These are phyloP conservation scores for Thalassiosira hispida DNA, from an alignment of 352 stramenopile species.

Conservation along the genomic window DNA sequence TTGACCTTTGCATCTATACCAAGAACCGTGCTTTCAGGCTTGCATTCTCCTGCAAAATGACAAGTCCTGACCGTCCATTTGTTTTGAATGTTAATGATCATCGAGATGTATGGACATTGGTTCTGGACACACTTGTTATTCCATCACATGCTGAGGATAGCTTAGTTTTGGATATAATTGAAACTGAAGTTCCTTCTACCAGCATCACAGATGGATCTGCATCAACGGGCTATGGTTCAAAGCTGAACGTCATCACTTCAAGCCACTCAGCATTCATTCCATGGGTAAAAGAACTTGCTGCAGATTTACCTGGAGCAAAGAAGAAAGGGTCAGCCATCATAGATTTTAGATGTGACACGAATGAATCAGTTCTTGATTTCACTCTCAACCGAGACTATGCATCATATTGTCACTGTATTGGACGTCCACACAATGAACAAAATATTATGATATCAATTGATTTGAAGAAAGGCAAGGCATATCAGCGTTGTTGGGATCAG, in stretches of 20 bases:
- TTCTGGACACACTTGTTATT: neutral
- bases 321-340: neutral
- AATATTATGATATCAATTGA: neutral
- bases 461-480: neutral
- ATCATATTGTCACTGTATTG: neutral
- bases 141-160: neutral
- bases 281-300: neutral
- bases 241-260: neutral
- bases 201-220: neutral
- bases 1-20: neutral
- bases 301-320: neutral
- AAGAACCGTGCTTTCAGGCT: neutral
- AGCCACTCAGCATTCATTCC: neutral
- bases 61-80: neutral
- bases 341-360: neutral
- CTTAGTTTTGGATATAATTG: neutral
- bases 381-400: neutral
- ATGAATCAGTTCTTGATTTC: neutral
- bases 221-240: neutral
- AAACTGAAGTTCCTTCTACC: neutral
- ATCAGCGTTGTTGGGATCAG: neutral
- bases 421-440: neutral
- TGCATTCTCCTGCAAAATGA: neutral
- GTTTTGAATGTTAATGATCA: neutral
- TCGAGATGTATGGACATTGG: neutral